A percentile compares a stretch with the other conserved stretches of the same genome.
phyloP scores from a whole-genome alignment of 768 basidiomycete species.

The Kondoa subrosea region DNA sequence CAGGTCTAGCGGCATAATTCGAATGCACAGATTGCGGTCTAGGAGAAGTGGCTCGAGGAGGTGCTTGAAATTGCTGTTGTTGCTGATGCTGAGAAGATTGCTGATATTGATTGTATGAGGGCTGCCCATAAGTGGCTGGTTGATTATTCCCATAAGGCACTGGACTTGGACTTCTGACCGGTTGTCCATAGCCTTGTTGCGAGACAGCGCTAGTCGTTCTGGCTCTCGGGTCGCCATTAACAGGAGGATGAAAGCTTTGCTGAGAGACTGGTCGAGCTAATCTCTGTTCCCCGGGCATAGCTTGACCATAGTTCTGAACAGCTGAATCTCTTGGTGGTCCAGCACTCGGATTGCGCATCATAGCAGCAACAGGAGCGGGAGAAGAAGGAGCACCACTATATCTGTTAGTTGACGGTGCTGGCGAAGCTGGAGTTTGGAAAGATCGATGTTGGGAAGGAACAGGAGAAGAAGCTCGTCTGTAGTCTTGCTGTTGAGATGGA shows the following conservation, averaged over 20 bases:
- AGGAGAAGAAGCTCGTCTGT: neutral
- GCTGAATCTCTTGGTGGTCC: constrained; percentile 11
- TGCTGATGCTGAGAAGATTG: constrained; percentile 7
- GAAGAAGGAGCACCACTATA: constrained; percentile 20
- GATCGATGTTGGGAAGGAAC: neutral
- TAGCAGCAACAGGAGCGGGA: constrained; percentile 28
- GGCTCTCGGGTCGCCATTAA: neutral
- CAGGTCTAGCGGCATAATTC: constrained; percentile 20
- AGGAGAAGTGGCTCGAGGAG: constrained; percentile 16
- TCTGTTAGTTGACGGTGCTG: constrained; percentile 8
- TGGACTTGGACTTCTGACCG: neutral
- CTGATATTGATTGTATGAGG: no score
- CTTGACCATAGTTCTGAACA: constrained; percentile 58
- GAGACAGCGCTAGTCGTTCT: neutral
- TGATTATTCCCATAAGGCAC: constrained; percentile 3
- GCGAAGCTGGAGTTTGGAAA: neutral
- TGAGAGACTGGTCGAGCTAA: constrained; percentile 16
- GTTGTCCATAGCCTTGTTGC: neutral
- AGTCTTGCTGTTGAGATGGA: neutral
- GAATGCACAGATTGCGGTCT: constrained; percentile 25
- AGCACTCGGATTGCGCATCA: constrained; percentile 19
- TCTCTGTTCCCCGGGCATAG: constrained; percentile 59
- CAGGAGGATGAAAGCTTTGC: constrained; percentile 10
- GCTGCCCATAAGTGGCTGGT: constrained; percentile 6
- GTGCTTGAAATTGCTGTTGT: constrained; percentile 6